A percentile compares a stretch with the other conserved stretches of the same genome.
Conservation (phyloP, 805 yeast genomes). For the Candida morakotiae region DNA sequence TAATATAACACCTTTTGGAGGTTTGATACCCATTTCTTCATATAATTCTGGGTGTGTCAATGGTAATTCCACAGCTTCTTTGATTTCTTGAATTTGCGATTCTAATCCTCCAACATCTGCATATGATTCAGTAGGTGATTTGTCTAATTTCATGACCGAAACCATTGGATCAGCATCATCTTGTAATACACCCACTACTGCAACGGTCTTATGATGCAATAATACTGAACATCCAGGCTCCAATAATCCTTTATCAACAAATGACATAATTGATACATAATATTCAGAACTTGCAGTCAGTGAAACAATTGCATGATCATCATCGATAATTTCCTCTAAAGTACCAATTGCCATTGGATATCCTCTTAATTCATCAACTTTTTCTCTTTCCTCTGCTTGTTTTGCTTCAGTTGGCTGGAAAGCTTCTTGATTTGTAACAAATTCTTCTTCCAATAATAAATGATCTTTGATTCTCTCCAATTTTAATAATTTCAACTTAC, state of each 20-base stretch:
- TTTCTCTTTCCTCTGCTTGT: conserved; percentile 93
- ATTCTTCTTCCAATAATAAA: conserved; percentile 89
- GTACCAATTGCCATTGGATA: conserved; percentile 96
- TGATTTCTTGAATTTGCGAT: conserved; percentile 93
- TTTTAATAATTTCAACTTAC: conserved; percentile 84
- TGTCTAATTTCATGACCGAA: conserved; percentile 94
- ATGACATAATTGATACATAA: conserved; percentile 91
- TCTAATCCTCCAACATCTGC: conserved; percentile 98
- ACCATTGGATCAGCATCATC: conserved; percentile 99
- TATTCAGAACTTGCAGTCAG: conserved; percentile 96
- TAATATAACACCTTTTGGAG: conserved; percentile 95
- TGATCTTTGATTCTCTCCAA: conserved; percentile 97
- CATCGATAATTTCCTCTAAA: conserved; percentile 94
- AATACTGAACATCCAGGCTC: conserved; percentile 97
- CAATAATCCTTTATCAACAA: conserved; percentile 91
- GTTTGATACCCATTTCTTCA: conserved; percentile 98
- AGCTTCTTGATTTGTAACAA: conserved; percentile 90
- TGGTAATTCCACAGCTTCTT: conserved; percentile 95
- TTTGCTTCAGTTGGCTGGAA: conserved; percentile 95
- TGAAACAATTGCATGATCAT: conserved; percentile 97
- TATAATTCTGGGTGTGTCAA: conserved; percentile 94
- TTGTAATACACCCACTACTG: conserved; percentile 95
- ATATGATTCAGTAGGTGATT: conserved; percentile 94
- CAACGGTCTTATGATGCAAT: conserved; percentile 91
- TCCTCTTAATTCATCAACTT: conserved; percentile 93